A percentile compares a stretch with the other conserved stretches of the same genome.
These are phyloP conservation scores for Fusarium heterosporum DNA, from an alignment of 2,329 filamentous ascomycete species.

Conservation along the genomic window DNA sequence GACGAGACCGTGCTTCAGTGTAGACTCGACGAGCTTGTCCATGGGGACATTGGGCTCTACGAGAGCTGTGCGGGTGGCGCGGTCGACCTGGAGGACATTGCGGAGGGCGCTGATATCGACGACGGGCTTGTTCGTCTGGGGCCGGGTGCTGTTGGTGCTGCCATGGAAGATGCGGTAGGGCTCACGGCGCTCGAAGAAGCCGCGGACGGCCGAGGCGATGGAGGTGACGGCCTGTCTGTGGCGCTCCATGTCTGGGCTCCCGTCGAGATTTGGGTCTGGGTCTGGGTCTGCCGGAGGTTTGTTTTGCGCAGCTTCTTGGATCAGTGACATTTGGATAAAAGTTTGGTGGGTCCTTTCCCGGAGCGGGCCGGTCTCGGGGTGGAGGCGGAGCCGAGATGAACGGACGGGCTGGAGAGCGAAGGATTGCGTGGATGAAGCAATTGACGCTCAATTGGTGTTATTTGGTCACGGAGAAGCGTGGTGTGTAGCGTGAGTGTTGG, in stretches of 20 bases:
- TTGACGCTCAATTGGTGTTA: neutral
- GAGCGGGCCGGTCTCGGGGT: conserved; percentile 37
- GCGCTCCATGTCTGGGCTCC: conserved; percentile 52
- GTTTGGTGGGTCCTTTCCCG: conserved; percentile 29
- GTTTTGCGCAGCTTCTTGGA: conserved; percentile 13
- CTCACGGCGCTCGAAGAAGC: conserved; percentile 57
- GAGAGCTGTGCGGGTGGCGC: conserved; percentile 63
- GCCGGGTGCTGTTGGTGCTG: conserved; percentile 79
- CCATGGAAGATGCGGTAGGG: conserved; percentile 82
- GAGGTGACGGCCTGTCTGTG: conserved; percentile 59
- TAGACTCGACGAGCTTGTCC: conserved; percentile 70
- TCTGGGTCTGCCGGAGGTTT: conserved; percentile 13
- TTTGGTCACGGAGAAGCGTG: neutral
- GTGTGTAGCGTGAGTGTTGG: neutral
- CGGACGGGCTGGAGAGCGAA: neutral
- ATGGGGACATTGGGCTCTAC: conserved; percentile 78
- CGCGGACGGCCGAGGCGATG: conserved; percentile 57
- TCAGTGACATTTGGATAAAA: conserved; percentile 27
- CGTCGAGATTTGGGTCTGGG: conserved; percentile 1
- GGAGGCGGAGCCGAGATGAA: conserved; percentile 37
- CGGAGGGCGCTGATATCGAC: conserved; percentile 76
- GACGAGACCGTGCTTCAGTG: conserved; percentile 65
- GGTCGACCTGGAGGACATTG: conserved; percentile 72
- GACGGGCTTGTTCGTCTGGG: conserved; percentile 62
- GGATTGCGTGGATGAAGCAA: neutral